Evolutionary conservation across 495 filamentous ascomycete species (phyloP).

Genomic region (Sphaerosporella brunnea): DNA sequence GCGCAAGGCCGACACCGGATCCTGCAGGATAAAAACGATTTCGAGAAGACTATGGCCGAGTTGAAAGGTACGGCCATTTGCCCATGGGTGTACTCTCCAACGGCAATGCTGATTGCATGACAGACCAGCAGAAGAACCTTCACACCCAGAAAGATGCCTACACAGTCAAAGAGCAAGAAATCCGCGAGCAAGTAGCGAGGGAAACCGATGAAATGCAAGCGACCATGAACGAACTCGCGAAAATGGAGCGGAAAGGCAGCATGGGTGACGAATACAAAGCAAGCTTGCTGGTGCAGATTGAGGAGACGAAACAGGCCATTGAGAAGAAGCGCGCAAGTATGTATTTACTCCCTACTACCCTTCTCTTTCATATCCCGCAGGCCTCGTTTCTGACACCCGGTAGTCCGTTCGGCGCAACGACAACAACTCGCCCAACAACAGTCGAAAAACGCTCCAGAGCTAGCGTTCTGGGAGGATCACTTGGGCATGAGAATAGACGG

Average conservation of each 20-base stretch:
- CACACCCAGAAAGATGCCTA: conserved; percentile 61
- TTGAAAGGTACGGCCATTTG: conserved; percentile 48
- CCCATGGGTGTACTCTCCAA: conserved; percentile 16
- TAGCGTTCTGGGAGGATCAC: conserved; percentile 89
- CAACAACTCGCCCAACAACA: conserved; percentile 37
- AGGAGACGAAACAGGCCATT: conserved; percentile 52
- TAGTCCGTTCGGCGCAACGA: conserved; percentile 20
- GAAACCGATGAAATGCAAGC: conserved; percentile 75
- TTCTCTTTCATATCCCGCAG: conserved; percentile 31
- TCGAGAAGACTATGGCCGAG: conserved; percentile 75
- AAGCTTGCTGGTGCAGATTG: conserved; percentile 57
- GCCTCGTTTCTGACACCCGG: too few species aligned
- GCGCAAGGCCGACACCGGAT: conserved; percentile 75
- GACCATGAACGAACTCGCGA: conserved; percentile 63
- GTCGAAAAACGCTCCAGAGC: conserved; percentile 71
- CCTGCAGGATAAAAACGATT: conserved; percentile 82
- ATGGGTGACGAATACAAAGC: conserved; percentile 54
- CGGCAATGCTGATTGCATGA: conserved; percentile 3
- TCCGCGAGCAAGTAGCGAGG: conserved; percentile 35
- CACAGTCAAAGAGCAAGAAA: conserved; percentile 12
- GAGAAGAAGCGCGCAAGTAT: conserved; percentile 40
- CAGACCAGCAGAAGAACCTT: conserved; percentile 82
- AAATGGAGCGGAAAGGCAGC: conserved; percentile 59
- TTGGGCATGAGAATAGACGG: conserved; percentile 81
- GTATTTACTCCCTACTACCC: too few species aligned